Conservation (phyloP, 2,329 filamentous ascomycete species). For the Fusarium circinatum region DNA sequence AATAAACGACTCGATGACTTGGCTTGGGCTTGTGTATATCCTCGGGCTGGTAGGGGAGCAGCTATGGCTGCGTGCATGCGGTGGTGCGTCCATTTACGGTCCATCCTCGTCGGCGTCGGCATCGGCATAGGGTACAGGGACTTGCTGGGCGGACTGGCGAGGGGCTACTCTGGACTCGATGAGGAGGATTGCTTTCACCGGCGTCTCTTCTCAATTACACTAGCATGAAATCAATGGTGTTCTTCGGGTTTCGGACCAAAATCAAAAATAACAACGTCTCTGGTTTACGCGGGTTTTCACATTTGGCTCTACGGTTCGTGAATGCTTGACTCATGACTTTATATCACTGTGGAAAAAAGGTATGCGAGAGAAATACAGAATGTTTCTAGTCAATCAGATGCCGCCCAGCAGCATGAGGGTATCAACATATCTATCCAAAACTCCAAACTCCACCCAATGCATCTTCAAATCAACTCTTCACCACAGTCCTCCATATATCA, state of each 20-base stretch:
- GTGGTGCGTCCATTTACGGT: constrained; percentile 40
- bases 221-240: constrained; percentile 58
- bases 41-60: constrained; percentile 44
- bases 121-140: constrained; percentile 42
- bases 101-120: constrained; percentile 39
- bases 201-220: constrained; percentile 50
- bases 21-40: constrained; percentile 47
- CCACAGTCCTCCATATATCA: constrained; percentile 15
- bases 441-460: constrained; percentile 29
- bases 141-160: constrained; percentile 40
- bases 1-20: constrained; percentile 67
- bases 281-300: constrained; percentile 14
- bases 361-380: neutral
- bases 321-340: constrained; percentile 19
- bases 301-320: neutral
- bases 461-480: neutral
- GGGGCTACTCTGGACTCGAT: constrained; percentile 44
- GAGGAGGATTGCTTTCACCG: constrained; percentile 44
- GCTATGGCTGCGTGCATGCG: constrained; percentile 45
- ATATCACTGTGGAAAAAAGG: neutral
- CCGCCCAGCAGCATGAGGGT: constrained; percentile 34
- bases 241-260: constrained; percentile 52
- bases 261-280: constrained; percentile 44
- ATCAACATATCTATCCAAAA: constrained; percentile 31
- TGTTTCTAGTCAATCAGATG: constrained; percentile 5